Base-by-base conservation (phyloP, 331 rosid species). In the Acacia pycnantha region DNA sequence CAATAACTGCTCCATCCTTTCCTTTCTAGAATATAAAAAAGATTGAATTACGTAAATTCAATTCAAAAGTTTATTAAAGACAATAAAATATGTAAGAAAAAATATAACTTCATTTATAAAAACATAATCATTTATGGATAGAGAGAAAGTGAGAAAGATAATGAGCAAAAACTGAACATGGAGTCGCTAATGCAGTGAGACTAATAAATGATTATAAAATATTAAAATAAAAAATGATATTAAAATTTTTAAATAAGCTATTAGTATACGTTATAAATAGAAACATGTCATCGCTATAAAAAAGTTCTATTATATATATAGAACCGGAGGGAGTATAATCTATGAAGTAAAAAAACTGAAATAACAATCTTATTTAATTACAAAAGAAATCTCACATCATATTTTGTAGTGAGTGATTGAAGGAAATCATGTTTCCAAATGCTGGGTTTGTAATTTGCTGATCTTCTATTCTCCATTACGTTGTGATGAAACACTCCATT, bases 391-490 rank as follows among this genome's bases (percentile, higher is more conserved):
- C 90, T 86, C 41, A 89, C 91, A 46, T 88, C 11, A 43, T 77
- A 88, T 37, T 77, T 10, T 76, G 59, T 85, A 71, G 65, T 15
- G 65, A 91, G 92, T 3, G 94, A 87, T 26, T 82, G 86, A 0
- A 92, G 83, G 82, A 82, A 84, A 27, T 83, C 64, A 58, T 77
- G 4, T 40, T 86, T 84, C 92, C 92, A 90, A 67, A 90, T 87
- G 67, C 74, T 87, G 44, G 91, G 90, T 37, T 85, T 87, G 71
- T 92, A 92, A 84, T 92, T 90, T 68, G 67, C 67, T 89, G 91
- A 84, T 64, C 90, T 79, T 82, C 67, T 24, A 11, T 59, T 59
- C 31, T 59, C 67, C 35, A 26, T 22, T 59, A 1, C 35, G 27
- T 59, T 59, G 66, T 59, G 15, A 11, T 59, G 33, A 9, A 24